Evolutionary conservation across 1,284 basidiomycete species (phyloP).

Genomic region (Chalciporus sp.): DNA sequence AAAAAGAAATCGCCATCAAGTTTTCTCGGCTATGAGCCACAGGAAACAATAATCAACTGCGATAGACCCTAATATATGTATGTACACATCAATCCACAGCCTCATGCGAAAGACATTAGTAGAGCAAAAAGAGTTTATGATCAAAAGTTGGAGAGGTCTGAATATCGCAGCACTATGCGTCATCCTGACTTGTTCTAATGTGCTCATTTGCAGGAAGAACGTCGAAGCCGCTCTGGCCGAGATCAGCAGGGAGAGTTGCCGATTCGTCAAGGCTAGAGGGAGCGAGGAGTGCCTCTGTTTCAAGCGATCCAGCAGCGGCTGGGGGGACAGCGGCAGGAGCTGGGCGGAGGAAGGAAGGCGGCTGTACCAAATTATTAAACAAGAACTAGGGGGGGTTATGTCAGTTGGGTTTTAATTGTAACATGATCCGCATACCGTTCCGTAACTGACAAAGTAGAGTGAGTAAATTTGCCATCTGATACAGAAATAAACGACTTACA

Average conservation of each 20-base stretch:
- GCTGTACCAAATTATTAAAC: constrained; percentile 73
- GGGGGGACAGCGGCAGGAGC: constrained; percentile 34
- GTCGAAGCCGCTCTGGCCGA: constrained; percentile 72
- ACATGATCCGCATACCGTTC: constrained; percentile 48
- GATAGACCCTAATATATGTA: not conserved
- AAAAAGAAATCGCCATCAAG: not conserved
- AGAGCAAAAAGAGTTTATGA: not conserved
- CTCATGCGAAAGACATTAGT: not conserved
- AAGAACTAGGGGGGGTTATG: constrained; percentile 54
- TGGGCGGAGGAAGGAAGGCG: constrained; percentile 59
- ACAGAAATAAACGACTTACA: constrained; percentile 55
- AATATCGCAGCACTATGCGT: not conserved
- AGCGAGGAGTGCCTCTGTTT: constrained; percentile 50
- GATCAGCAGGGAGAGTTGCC: constrained; percentile 69
- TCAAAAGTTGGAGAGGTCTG: not conserved
- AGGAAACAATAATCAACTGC: not conserved
- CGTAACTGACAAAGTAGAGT: constrained; percentile 45
- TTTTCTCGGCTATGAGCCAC: not conserved
- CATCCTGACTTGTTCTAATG: constrained; percentile 28
- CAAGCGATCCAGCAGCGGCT: constrained; percentile 43
- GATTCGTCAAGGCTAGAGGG: constrained; percentile 67
- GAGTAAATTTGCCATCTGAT: constrained; percentile 7
- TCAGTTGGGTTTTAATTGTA: constrained; percentile 12
- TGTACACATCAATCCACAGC: not conserved
- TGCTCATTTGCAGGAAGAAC: constrained; percentile 61